Conservation (phyloP, 352 stramenopile species). For the Phytophthora tentaculata region DNA sequence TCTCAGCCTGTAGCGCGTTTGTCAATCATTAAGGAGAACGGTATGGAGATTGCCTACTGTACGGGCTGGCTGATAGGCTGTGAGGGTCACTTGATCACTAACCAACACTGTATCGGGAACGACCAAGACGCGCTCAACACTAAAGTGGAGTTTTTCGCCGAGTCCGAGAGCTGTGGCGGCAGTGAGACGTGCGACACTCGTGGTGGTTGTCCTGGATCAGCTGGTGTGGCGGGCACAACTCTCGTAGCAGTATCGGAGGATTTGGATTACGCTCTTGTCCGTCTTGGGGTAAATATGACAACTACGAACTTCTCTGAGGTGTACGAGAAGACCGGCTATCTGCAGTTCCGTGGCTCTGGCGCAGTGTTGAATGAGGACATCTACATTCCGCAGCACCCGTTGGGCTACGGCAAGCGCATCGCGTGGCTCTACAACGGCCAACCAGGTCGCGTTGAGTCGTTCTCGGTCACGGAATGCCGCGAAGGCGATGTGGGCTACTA, state of each 20-base stretch:
- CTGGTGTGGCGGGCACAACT: constrained; percentile 44
- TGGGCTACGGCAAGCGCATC: constrained; percentile 68
- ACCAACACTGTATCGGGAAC: constrained; percentile 77
- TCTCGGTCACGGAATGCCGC: constrained; percentile 50
- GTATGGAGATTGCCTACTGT: constrained; percentile 66
- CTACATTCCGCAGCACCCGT: constrained; percentile 77
- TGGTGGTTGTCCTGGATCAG: constrained; percentile 51
- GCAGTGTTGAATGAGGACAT: constrained; percentile 58
- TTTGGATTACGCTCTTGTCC: constrained; percentile 68
- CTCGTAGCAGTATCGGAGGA: constrained; percentile 66
- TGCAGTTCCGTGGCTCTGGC: constrained; percentile 61
- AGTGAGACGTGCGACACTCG: constrained; percentile 44
- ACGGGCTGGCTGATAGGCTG: constrained; percentile 77
- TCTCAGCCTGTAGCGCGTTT: constrained; percentile 66
- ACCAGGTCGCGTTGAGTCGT: constrained; percentile 42
- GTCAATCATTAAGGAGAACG: constrained; percentile 69
- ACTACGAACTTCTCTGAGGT: constrained; percentile 33
- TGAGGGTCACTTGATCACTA: constrained; percentile 80
- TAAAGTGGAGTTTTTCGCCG: constrained; percentile 68
- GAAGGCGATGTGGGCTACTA: constrained; percentile 71
- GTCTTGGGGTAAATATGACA: constrained; percentile 41
- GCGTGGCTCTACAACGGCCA: constrained; percentile 49
- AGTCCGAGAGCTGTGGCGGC: constrained; percentile 57
- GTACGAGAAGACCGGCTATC: constrained; percentile 55
- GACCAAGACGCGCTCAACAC: constrained; percentile 74